Evolutionary conservation across 768 basidiomycete genomes (phyloP), one percentile per base, ranked within the genome.

Genomic region (Rickenella mellea): DNA sequence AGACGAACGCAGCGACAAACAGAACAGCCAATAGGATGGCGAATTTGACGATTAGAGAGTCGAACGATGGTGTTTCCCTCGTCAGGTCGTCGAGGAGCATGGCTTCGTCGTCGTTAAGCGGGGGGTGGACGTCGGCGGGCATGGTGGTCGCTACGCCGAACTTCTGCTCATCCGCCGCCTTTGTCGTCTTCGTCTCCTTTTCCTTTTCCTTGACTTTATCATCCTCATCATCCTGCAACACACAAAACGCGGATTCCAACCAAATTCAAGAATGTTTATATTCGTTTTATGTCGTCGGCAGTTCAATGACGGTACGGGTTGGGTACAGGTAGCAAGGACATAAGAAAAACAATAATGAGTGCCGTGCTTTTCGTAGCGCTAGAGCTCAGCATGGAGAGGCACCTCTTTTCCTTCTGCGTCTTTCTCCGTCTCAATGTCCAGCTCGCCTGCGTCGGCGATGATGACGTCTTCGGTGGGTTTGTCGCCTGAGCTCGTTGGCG

Each of bases 351-450:
- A 48, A 44, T 41, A 44, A 15, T 28, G 35, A 39, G 30, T 47
- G 51, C 50, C 32, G 47, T 45, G n/a, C n/a, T n/a, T n/a, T n/a
- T n/a, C n/a, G n/a, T n/a, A n/a, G n/a, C n/a, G n/a, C 81, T 76
- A 97, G 60, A 97, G 90, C 78, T 98, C 94, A 76, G 76, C 84
- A 58, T 79, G 90, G 55, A 87, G 64, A 65, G 91, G 93, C 79
- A 94, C 89, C 88, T 94, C 70, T 48, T 87, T 82, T 58, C 80
- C 85, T 42, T 83, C 73, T 42, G 63, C 64, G 48, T 83, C 83
- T 39, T 69, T 60, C 35, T 60, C 69, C 27, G 66, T 41, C 44
- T 83, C 78, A 24, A 80, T 49, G 11, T 64, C 42, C 53, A 93
- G 90, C 78, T 97, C 93, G 65, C 94, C 94, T 43, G 78, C 81